phyloP scores from a whole-genome alignment of 2,329 filamentous ascomycete genomes.

The Plenodomus biglobosus region DNA sequence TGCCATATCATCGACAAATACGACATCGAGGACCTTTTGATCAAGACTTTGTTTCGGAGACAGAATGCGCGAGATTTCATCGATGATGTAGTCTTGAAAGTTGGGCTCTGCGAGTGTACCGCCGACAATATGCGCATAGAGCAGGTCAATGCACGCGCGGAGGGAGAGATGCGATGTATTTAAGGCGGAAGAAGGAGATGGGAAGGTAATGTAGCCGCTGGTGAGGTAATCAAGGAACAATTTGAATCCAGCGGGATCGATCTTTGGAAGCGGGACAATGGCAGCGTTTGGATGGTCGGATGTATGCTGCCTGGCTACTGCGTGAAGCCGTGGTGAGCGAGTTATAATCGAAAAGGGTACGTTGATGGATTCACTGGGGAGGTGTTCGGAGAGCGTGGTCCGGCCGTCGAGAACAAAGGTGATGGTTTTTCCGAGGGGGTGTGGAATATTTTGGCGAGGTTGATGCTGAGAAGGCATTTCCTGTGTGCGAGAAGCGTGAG shows the following conservation, averaged over 20 bases:
- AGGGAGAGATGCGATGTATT: constrained; percentile 3
- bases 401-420: constrained; percentile 13
- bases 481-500: too few relatives aligned
- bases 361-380: constrained; percentile 6
- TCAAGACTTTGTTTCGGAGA: constrained; percentile 8
- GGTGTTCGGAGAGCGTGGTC: constrained; percentile 8
- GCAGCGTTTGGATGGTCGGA: too few relatives aligned
- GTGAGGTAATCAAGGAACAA: constrained; percentile 17
- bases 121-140: constrained; percentile 22
- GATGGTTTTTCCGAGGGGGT: background rate
- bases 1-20: constrained; percentile 10
- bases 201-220: background rate
- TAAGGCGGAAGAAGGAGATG: background rate
- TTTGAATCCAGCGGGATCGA: constrained; percentile 15
- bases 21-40: constrained; percentile 4
- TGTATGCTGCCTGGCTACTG: background rate
- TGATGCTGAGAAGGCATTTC: too few relatives aligned
- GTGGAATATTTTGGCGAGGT: background rate
- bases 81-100: constrained; percentile 18
- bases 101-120: constrained; percentile 9
- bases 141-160: constrained; percentile 12
- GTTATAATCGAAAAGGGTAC: constrained; percentile 1
- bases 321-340: constrained; percentile 12
- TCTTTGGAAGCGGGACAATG: constrained; percentile 4
- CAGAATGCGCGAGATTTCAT: constrained; percentile 2